Base-by-base conservation (phyloP, 306 rosid genomes). In the Vachellia collinsii region DNA sequence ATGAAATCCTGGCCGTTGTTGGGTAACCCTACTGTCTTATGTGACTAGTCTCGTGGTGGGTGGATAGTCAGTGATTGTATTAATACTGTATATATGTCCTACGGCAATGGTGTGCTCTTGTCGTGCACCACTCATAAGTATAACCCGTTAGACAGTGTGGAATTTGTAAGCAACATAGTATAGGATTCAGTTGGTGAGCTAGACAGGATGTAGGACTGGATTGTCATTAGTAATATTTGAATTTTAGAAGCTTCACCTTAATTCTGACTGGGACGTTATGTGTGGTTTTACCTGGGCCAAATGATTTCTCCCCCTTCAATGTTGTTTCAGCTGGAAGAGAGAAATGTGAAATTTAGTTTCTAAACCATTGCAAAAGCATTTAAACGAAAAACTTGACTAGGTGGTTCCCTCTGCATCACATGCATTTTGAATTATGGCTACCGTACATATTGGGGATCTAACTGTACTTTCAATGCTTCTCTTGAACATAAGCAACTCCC, bases 21-120 rank as follows among this genome's bases (percentile, higher is more conserved):
- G 34, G 25, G 42, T 48, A 50, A 37, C 62, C 11, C 3, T 59
- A 43, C 19, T 39, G 39, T 77, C 34, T 51, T 42, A 4, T n/a
- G 53, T 37, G 76, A 72, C 74, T 25, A 72, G 74, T 72, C 75
- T 14, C 16, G 58, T 42, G 77, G 71, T 65, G 65, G 78, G 16
- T 85, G 84, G 77, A 44, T 51, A 37, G 66, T 14, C 67, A 69
- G 23, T 29, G 48, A 16, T 56, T 76, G 77, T 75, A 78, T 75
- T 36, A 54, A 23, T 70, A 39, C 8, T 86, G 87, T 87, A 78
- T 77, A 84, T 87, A 84, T 53, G 66, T 39, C 50, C 62, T 38
- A 8, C n/a, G 39, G 85, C 61, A 46, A 63, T 56, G 63, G 82
- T 76, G 81, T 77, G 54, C 78, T 73, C 51, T 66, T 59, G 66